phyloP scores from a whole-genome alignment of 257 asterid species.

The Salvia rosmarinus region DNA sequence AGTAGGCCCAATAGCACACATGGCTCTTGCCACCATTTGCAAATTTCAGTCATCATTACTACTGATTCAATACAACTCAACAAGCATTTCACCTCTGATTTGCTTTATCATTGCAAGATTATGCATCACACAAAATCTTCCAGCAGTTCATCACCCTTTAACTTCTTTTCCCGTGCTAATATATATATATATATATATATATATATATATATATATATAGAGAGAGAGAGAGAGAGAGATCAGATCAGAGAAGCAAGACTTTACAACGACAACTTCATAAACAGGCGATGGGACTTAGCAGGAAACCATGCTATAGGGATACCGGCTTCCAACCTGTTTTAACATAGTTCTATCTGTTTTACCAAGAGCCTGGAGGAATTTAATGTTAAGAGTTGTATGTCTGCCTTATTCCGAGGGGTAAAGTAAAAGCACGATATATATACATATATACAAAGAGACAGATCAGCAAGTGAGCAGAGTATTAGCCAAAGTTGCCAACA shows the following conservation, averaged over 20 bases:
- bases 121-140: conserved; percentile 30
- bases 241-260: neutral
- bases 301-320: no score
- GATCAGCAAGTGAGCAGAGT: conserved; percentile 13
- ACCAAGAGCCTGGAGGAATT: neutral
- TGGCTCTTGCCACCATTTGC: conserved; percentile 49
- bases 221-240: no score
- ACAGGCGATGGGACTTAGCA: no score
- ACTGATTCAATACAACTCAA: conserved; percentile 44
- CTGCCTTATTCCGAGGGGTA: no score
- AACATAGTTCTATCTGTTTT: no score
- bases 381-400: neutral
- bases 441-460: neutral
- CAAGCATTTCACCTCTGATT: conserved; percentile 36
- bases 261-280: no score
- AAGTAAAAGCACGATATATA: no score
- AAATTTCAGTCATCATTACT: conserved; percentile 50
- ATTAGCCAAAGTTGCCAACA: conserved; percentile 15
- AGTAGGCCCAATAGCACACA: conserved; percentile 62
- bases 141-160: neutral
- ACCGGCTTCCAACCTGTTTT: no score
- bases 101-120: conserved; percentile 47
- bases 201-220: no score
- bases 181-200: no score
- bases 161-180: no score